Evolutionary conservation across 768 basidiomycete species (phyloP).

Genomic region (Tylopilus subfusipes): DNA sequence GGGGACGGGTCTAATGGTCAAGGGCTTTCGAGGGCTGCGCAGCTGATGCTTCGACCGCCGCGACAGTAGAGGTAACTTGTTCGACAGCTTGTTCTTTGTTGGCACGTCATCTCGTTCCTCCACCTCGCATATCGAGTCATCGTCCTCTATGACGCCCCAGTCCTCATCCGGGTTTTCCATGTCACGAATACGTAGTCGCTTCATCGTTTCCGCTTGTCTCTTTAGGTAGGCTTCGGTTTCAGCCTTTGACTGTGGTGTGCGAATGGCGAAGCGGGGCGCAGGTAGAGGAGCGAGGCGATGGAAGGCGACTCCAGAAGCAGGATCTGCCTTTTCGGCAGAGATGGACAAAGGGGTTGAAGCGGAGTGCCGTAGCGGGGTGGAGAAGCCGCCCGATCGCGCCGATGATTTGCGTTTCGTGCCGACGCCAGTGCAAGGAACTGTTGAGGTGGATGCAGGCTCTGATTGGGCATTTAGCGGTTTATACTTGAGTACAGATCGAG

Average conservation of each 20-base stretch:
- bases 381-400: conserved; percentile 41
- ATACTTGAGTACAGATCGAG: conserved; percentile 41
- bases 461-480: conserved; percentile 28
- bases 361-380: conserved; percentile 55
- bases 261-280: conserved; percentile 29
- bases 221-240: conserved; percentile 38
- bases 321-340: conserved; percentile 32
- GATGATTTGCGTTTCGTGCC: conserved; percentile 68
- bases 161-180: conserved; percentile 45
- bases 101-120: conserved; percentile 37
- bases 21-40: conserved; percentile 29
- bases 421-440: conserved; percentile 35
- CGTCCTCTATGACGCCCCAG: conserved; percentile 37
- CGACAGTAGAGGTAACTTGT: conserved; percentile 19
- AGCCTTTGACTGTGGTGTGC: conserved; percentile 33
- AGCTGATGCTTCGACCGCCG: conserved; percentile 29
- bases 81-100: conserved; percentile 34
- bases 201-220: conserved; percentile 63
- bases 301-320: conserved; percentile 34
- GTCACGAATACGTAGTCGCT: conserved; percentile 57
- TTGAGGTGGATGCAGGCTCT: neutral
- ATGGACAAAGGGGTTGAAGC: conserved; percentile 38
- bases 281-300: conserved; percentile 35
- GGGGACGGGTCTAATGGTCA: conserved; percentile 22
- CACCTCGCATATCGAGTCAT: conserved; percentile 53